phyloP scores from a whole-genome alignment of 306 rosid genomes.

The Glycine soja region DNA sequence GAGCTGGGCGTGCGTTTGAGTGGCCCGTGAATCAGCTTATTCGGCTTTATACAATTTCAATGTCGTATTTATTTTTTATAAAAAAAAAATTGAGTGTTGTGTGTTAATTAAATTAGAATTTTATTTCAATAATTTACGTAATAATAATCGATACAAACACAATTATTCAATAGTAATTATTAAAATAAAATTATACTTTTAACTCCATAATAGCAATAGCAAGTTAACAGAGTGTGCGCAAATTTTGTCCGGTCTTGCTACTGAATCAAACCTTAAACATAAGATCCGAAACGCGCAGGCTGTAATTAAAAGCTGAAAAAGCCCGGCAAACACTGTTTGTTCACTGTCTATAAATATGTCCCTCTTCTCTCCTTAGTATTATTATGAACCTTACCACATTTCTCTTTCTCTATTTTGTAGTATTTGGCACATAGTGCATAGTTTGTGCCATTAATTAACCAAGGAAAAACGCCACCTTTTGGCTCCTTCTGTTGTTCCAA shows the following conservation, averaged over 20 bases:
- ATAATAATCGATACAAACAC: too few species aligned
- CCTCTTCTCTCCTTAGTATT: background rate
- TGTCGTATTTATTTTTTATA: too few species aligned
- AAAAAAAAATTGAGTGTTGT: too few species aligned
- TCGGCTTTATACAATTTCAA: too few species aligned
- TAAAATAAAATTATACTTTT: too few species aligned
- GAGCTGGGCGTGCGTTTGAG: too few species aligned
- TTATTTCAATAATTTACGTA: too few species aligned
- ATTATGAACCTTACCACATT: background rate
- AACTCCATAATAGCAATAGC: background rate
- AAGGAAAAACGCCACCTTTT: background rate
- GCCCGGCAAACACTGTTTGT: constrained; percentile 53
- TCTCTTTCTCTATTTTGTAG: background rate
- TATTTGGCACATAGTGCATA: background rate
- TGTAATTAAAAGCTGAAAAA: constrained; percentile 46
- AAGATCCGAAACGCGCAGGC: constrained; percentile 34
- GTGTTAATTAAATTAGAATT: too few species aligned
- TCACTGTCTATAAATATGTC: constrained; percentile 24
- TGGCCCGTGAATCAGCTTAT: too few species aligned
- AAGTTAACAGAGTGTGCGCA: background rate
- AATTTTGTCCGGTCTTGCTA: background rate
- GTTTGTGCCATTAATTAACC: background rate
- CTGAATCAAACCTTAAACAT: background rate
- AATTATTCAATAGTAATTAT: too few species aligned
- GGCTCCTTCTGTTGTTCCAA: background rate